Percentiles rank a stretch among this genome's conserved stretches.
Conservation (phyloP, 768 basidiomycete species). For the Mycena amicta region DNA sequence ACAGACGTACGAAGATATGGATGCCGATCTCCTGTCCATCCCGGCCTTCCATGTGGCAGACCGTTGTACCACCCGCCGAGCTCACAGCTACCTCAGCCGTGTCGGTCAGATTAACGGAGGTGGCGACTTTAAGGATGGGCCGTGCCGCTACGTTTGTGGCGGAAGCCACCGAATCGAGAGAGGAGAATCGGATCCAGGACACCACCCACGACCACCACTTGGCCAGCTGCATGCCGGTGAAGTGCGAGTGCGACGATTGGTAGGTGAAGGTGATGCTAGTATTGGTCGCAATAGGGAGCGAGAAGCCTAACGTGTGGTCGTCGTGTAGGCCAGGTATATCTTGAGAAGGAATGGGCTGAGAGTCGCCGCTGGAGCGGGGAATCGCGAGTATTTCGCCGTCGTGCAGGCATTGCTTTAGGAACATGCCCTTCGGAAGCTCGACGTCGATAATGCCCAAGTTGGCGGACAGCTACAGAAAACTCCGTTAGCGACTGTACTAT, state of each 20-base stretch:
- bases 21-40: conserved; percentile 5
- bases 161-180: background rate
- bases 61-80: background rate
- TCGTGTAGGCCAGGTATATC: background rate
- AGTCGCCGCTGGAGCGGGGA: too few species aligned
- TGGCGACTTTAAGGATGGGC: background rate
- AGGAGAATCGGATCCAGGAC: background rate
- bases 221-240: background rate
- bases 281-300: background rate
- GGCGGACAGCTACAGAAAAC: background rate
- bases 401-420: conserved; percentile 10
- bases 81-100: background rate
- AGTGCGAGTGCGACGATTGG: background rate
- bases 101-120: background rate
- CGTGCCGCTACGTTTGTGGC: too few species aligned
- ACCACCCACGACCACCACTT: background rate
- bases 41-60: background rate
- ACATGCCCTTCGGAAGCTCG: background rate
- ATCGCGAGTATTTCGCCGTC: too few species aligned
- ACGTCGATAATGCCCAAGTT: background rate
- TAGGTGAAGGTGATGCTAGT: background rate
- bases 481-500: background rate
- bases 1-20: conserved; percentile 10
- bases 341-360: too few species aligned
- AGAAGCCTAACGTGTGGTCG: background rate